A percentile compares a stretch with the other conserved stretches of the same genome.
Evolutionary conservation across 2,329 filamentous ascomycete species (phyloP).

Genomic region (Grosmannia penicillata): DNA sequence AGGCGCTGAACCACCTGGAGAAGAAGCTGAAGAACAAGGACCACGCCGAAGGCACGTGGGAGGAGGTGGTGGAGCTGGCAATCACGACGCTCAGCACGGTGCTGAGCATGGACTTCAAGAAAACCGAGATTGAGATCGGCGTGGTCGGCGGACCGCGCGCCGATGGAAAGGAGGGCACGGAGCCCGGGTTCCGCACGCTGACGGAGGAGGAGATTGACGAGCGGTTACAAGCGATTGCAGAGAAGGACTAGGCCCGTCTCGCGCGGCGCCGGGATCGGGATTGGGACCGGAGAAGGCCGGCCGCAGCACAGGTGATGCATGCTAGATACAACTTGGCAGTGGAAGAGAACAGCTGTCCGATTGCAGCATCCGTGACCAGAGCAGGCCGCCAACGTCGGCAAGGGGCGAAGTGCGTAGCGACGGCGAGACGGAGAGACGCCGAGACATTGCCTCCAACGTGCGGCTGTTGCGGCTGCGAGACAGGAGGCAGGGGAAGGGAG

Average conservation of each 20-base stretch:
- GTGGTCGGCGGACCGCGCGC: slow-evolving; percentile 79
- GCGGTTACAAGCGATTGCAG: slow-evolving; percentile 90
- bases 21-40: slow-evolving; percentile 99
- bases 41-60: slow-evolving; percentile 78
- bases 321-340: too few species aligned
- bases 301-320: too few species aligned
- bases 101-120: slow-evolving; percentile 98
- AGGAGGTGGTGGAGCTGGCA: slow-evolving; percentile 92
- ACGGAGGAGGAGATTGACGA: slow-evolving; percentile 98
- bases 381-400: not conserved
- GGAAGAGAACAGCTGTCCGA: too few species aligned
- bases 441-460: too few species aligned
- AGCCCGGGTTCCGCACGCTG: slow-evolving; percentile 69
- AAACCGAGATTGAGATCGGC: slow-evolving; percentile 94
- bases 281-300: not conserved
- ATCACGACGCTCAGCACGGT: slow-evolving; percentile 93
- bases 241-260: slow-evolving; percentile 65
- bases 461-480: not conserved
- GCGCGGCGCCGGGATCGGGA: slow-evolving; percentile 1
- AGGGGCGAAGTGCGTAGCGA: not conserved
- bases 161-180: slow-evolving; percentile 72
- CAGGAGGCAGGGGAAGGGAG: too few species aligned
- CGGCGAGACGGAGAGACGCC: not conserved
- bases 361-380: too few species aligned
- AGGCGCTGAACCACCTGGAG: slow-evolving; percentile 95